These are phyloP conservation scores for Parastagonospora nodorum DNA, from an alignment of 2,329 filamentous ascomycete species.

Conservation along the genomic window DNA sequence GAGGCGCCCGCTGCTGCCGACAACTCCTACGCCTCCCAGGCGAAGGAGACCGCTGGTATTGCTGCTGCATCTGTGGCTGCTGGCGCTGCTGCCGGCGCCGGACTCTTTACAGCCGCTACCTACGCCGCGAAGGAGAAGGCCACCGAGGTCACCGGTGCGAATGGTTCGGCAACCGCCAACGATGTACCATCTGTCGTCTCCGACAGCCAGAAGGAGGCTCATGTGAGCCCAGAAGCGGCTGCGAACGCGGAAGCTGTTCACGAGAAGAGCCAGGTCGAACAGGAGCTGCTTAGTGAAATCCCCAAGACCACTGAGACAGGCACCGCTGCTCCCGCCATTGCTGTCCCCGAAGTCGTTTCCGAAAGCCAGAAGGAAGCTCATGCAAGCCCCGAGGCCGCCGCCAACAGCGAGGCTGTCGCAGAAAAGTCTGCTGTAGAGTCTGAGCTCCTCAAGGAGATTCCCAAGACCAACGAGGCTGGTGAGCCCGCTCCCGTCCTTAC, in stretches of 20 bases:
- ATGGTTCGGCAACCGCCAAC: slow-evolving; percentile 45
- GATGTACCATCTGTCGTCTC: slow-evolving; percentile 65
- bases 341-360: slow-evolving; percentile 64
- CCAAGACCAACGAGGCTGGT: slow-evolving; percentile 48
- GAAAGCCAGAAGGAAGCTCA: slow-evolving; percentile 71
- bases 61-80: neutral
- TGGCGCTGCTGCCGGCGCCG: slow-evolving; percentile 46
- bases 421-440: slow-evolving; percentile 74
- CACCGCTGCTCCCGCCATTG: slow-evolving; percentile 45
- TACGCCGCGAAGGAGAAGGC: slow-evolving; percentile 42
- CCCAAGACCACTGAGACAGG: slow-evolving; percentile 46
- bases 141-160: slow-evolving; percentile 47
- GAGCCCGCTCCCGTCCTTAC: slow-evolving; percentile 34
- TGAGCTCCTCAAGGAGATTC: slow-evolving; percentile 60
- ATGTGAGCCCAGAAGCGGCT: slow-evolving; percentile 67
- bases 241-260: slow-evolving; percentile 65
- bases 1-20: slow-evolving; percentile 47
- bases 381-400: slow-evolving; percentile 68
- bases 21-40: slow-evolving; percentile 33
- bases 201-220: slow-evolving; percentile 70
- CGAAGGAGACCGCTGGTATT: too few relatives aligned
- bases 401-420: slow-evolving; percentile 64
- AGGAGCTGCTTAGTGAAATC: slow-evolving; percentile 61
- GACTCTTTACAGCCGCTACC: slow-evolving; percentile 43
- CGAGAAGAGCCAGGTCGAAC: slow-evolving; percentile 72